Base-by-base conservation (phyloP, 169 alveolate genomes). In the Plasmodium cynomolgi region DNA sequence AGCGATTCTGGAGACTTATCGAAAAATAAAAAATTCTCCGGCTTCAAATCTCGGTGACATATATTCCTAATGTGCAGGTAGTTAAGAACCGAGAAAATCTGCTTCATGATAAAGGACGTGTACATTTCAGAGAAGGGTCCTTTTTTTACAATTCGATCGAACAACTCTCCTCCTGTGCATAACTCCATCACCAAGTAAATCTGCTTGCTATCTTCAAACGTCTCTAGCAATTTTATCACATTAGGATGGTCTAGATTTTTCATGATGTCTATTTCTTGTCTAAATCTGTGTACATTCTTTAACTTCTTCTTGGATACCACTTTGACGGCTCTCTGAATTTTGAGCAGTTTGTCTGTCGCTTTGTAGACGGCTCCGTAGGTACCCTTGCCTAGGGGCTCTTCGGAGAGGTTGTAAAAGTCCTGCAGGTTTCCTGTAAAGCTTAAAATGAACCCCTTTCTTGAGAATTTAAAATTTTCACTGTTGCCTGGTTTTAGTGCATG, bases 41-140 rank as follows among this genome's bases (percentile, higher is more conserved):
- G 99, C 92, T 99, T 99, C 83, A 99, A 98, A 94, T 99, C 99
- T 93, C 99, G 96, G 95, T 99, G 99, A 93, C 99, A 98, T 54
- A 99, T 97, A n/a, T 99, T 99, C 62, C 97, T 92, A n/a, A 99
- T 96, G 85, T 99, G 99, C 47, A 99, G 97, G 92, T 98, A 99
- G 50, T 99, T 99, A 54, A 99, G 96, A 9, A 99, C 99, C 91
- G 99, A 95, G 92, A 98, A 97, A 84, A 98, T 84, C 95, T 99
- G 99, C 33, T 85, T 85, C 93, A 85, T 85, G 13, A 85, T 85
- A 85, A 85, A 85, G 44, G 93, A 85, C 3, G 93, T 74, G 44
- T 95, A 97, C 72, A 93, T 96, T 95, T 98, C 99, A 37, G 97
- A 93, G 92, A 98, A 97, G 37, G 93, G 85, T 58, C 97, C 98